Evolutionary conservation across 192 early-diverging fungal genomes (phyloP).

Genomic region (Linnemannia schmuckeri): DNA sequence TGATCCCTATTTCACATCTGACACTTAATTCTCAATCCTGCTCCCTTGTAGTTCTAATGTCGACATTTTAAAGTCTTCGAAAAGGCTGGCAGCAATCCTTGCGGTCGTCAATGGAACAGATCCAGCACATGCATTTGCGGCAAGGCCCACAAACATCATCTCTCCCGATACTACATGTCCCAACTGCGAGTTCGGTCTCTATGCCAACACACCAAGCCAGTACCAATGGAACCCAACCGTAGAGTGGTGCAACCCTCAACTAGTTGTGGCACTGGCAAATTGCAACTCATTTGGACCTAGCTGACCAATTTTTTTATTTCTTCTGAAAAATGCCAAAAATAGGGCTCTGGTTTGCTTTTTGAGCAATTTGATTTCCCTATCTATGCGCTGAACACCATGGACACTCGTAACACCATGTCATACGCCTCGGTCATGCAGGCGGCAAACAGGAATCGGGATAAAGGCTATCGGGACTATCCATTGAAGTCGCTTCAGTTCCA

Average conservation of each 20-base stretch:
- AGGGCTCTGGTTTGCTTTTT: conserved; percentile 73
- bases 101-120: conserved; percentile 58
- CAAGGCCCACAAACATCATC: conserved; percentile 39
- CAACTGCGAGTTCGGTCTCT: conserved; percentile 78
- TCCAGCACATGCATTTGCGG: conserved; percentile 31
- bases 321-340: conserved; percentile 7
- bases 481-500: conserved; percentile 79
- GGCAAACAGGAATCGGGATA: conserved; percentile 33
- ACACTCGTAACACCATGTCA: conserved; percentile 34
- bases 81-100: conserved; percentile 71
- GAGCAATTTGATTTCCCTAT: conserved; percentile 76
- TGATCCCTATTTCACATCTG: background rate
- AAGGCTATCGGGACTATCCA: conserved; percentile 70
- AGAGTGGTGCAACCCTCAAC: background rate
- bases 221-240: conserved; percentile 82
- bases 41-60: conserved; percentile 61
- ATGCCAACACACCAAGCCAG: conserved; percentile 63
- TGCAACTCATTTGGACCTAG: background rate
- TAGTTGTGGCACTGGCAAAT: background rate
- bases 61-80: conserved; percentile 53
- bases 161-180: conserved; percentile 77
- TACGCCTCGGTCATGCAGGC: conserved; percentile 62
- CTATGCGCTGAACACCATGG: conserved; percentile 64
- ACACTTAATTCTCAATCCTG: background rate
- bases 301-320: background rate